Evolutionary conservation across 1,284 basidiomycete genomes (phyloP), one percentile per base, ranked within the genome.

Genomic region (Ustilago tritici): DNA sequence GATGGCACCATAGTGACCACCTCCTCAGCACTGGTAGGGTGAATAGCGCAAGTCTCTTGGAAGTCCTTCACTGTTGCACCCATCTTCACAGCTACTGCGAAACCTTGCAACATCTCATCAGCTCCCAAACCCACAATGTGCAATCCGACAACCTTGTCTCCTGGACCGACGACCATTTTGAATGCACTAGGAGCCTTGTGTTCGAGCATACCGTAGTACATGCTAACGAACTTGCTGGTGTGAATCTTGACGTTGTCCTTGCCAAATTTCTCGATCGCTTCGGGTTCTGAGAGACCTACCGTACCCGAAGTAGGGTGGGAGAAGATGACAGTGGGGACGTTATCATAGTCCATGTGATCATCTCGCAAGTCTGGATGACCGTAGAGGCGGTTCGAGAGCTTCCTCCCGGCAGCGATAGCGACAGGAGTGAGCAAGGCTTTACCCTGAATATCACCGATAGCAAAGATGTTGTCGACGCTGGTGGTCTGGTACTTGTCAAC

Each of bases 341-440:
- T 91, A 52, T 92, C 90, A 86, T 99, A 99, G 84, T 89, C 90
- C 74, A 98, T 89, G 87, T 95, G 94, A 84, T 98, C 93, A 65
- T 92, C 87, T 88, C 93, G 94, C 89, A 90, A 95, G 87, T 93
- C 89, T 61, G 91, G 89, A 0, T 91, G 91, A 11, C 96, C 97
- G 85, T 94, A 99, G 60, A 99, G 88, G 58, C 97, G 89, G 88
- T 98, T 99, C 57, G 92, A 90, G 46, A 98, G 88, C 71, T 94
- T 89, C 65, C 96, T 89, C 31, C 95, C 96, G 6, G 97, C 97
- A 56, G 96, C 96, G 72, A 99, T 97, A 28, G 96, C 97, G 7
- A 99, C 97, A n/a, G 97, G 96, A 0, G 96, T 99, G 70, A 99
- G 89, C 34, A 95, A 88, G 31, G 91, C 93, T 87, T 96, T 95